Percentiles rank a stretch among this genome's conserved stretches.
These are phyloP conservation scores for Pulicaria dysenterica DNA, from an alignment of 129 eudicot genomes.

Conservation along the genomic window DNA sequence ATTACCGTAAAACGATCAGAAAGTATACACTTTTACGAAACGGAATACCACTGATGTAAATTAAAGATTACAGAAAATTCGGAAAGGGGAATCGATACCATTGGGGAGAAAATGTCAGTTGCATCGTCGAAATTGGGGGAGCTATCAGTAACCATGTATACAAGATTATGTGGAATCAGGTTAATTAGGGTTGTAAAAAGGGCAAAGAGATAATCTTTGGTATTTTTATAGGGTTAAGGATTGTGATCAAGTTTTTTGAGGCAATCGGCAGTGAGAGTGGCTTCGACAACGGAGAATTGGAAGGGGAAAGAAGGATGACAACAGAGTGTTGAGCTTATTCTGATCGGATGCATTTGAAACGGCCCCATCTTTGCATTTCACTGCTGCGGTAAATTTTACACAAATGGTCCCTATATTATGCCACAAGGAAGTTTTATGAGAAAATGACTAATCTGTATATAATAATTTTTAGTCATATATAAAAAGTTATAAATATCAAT, in stretches of 20 bases:
- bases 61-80: not conserved
- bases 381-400: slow-evolving; percentile 7
- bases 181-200: slow-evolving; percentile 30
- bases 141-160: slow-evolving; percentile 40
- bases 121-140: slow-evolving; percentile 40
- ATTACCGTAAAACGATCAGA: slow-evolving; percentile 34
- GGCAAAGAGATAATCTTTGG: slow-evolving; percentile 16
- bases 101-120: slow-evolving; percentile 33
- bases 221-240: slow-evolving; percentile 10
- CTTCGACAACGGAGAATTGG: slow-evolving; percentile 29
- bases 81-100: slow-evolving; percentile 25
- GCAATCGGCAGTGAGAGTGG: slow-evolving; percentile 17
- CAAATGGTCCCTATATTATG: slow-evolving; percentile 1
- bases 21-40: slow-evolving; percentile 7
- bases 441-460: too few relatives aligned
- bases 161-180: slow-evolving; percentile 23
- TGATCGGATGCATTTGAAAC: slow-evolving; percentile 39
- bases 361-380: slow-evolving; percentile 25
- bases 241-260: slow-evolving; percentile 24
- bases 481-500: too few relatives aligned
- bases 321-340: slow-evolving; percentile 11
- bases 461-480: too few relatives aligned
- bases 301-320: slow-evolving; percentile 27
- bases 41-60: slow-evolving; percentile 14
- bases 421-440: too few relatives aligned